These are phyloP conservation scores for Leucocoprinus birnbaumii DNA, from an alignment of 768 basidiomycete genomes.

Conservation along the genomic window DNA sequence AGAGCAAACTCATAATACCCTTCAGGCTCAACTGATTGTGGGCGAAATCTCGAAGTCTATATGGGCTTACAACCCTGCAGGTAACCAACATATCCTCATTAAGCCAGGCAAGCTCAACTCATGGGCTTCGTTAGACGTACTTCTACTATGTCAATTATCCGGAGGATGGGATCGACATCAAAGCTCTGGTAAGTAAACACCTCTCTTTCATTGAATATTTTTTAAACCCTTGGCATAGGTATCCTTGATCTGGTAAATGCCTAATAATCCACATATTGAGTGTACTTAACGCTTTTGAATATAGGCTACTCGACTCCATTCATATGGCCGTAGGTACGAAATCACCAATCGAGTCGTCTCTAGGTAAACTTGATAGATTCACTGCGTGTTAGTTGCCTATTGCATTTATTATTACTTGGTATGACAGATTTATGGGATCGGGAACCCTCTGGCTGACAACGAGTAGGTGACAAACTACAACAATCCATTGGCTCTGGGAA, in stretches of 20 bases:
- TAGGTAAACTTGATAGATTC: not conserved
- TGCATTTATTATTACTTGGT: constrained; percentile 39
- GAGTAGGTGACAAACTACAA: constrained; percentile 32
- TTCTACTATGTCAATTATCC: constrained; percentile 32
- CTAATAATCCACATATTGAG: not conserved
- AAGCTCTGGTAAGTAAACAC: constrained; percentile 21
- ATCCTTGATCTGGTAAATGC: constrained; percentile 23
- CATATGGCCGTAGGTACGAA: constrained; percentile 27
- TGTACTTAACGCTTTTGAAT: not conserved
- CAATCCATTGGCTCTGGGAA: constrained; percentile 28
- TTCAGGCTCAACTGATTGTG: not conserved
- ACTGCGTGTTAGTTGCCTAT: constrained; percentile 20
- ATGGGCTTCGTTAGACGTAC: constrained; percentile 24
- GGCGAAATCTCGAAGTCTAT: constrained; percentile 20
- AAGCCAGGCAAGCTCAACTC: not conserved
- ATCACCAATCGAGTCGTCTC: not conserved
- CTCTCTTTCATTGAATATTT: not conserved
- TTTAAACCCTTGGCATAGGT: too few relatives aligned
- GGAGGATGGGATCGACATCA: constrained; percentile 22
- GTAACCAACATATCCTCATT: constrained; percentile 13
- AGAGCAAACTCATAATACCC: constrained; percentile 5
- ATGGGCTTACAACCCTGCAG: constrained; percentile 34
- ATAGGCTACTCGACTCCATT: constrained; percentile 27
- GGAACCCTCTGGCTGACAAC: not conserved
- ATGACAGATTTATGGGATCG: not conserved